phyloP scores from a whole-genome alignment of 139 green algal genomes.

The Chlamydomonas incerta region DNA sequence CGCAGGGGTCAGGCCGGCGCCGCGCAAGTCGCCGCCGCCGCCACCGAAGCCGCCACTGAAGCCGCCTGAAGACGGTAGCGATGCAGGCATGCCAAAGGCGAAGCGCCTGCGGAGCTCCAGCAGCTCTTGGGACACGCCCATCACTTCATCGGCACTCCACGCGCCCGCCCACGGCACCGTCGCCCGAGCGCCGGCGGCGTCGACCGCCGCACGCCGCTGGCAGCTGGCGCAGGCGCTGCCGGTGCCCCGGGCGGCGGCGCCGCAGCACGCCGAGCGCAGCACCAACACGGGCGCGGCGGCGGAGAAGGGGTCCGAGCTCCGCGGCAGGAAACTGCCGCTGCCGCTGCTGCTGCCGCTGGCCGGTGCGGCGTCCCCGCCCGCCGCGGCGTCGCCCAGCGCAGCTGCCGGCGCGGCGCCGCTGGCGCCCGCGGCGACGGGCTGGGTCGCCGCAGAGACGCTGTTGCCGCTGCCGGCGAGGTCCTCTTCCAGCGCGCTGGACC shows the following conservation, averaged over 20 bases:
- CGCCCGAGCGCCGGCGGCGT: too few species aligned
- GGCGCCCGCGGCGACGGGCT: not conserved
- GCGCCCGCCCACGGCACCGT: not conserved
- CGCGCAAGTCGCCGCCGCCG: too few species aligned
- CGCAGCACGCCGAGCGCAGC: not conserved
- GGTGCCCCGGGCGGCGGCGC: too few species aligned
- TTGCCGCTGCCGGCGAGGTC: too few species aligned
- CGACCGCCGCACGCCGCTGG: not conserved
- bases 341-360: not conserved
- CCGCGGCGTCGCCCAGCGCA: too few species aligned
- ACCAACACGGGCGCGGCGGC: constrained; percentile 12
- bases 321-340: not conserved
- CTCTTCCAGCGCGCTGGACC: not conserved
- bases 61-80: not conserved
- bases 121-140: not conserved
- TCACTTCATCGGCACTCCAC: not conserved
- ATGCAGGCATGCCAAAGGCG: not conserved
- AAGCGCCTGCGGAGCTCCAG: not conserved
- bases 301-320: not conserved
- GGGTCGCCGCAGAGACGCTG: not conserved
- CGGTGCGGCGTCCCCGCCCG: too few species aligned
- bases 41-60: too few species aligned
- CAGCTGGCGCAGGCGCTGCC: too few species aligned
- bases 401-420: not conserved
- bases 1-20: not conserved